Evolutionary conservation across 2,329 filamentous ascomycete genomes (phyloP), one percentile per base, ranked within the genome.

Genomic region (Claviceps maximensis): DNA sequence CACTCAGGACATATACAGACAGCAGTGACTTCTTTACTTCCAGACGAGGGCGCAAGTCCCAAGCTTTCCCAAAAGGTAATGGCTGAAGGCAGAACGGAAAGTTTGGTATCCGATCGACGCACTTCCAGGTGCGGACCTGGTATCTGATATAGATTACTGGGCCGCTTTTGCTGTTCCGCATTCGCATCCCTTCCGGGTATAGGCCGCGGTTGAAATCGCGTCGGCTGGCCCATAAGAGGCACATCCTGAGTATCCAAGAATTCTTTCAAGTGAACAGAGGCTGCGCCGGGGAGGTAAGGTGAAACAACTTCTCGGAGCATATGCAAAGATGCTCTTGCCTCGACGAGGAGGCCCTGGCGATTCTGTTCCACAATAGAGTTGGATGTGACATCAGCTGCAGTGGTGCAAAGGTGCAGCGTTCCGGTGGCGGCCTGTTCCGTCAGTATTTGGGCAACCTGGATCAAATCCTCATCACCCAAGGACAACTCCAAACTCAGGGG

Each of bases 1-100:
- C 79, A 79, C 50, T 77, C 72, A 0, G 87, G 87, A 57, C 84
- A 86, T 2, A 93, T 71, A 62, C 85, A 88, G 48, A 87, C 77
- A 0, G 82, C 78, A 38, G 77, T 75, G 31, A 93, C 71, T 56
- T 91, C 80, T 65, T 94, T 94, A 8, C 73, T 62, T 0, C 86
- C 85, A 54, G 80, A 80, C 9, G 80, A 79, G 3, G 88, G 88
- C 1, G 80, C 80, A 1, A 95, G 74, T 0, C 87, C 86, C 19
- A 94, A 71, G 47, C 83, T 82, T 62, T 93, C 87, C 89, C 88
- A 94, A 62, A 93, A 95, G 1, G 77, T 71, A 21, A 91, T 71
- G 0, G 86, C 84, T 0, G 87, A 79, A 2, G 88, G 86, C 23
- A 91, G 72, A 41, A 94, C 73, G 12, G 89, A 87, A 53, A 89